Evolutionary conservation across 2,329 filamentous ascomycete species (phyloP), one percentile per base, ranked within the genome.

Genomic region (Pseudocercospora vitis): DNA sequence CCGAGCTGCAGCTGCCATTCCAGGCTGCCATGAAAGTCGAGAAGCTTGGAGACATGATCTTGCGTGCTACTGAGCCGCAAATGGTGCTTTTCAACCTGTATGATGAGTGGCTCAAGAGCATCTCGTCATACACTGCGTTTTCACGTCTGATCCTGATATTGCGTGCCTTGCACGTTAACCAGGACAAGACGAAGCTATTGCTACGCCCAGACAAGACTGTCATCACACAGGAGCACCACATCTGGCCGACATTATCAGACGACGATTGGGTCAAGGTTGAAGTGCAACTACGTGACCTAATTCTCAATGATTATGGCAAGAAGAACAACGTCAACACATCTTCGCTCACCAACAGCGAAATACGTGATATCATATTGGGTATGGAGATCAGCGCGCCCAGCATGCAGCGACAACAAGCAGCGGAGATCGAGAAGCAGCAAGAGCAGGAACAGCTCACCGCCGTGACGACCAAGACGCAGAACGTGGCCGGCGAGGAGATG

Each of bases 261-360:
- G 94, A 99, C 65, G 91, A 96, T 59, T 99, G 94, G 94, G 94
- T 99, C 74, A 96, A 96, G 82, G 90, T 99, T n/a, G 94, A 99
- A 79, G 91, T 91, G 40, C 89, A 95, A 69, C 78, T 99, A 35
- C 87, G 94, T 71, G 94, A 99, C 78, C 78, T 99, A 61, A 99
- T 99, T 66, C 71, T 99, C 63, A 96, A 97, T 63, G 94, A 99
- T 70, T 99, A 99, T 70, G 94, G 94, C 69, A 99, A 97, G 83
- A 99, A 99, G 82, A 99, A 99, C 79, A 99, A 97, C 65, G 94
- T 99, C 77, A 99, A 99, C 66, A 92, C 94, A 9, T 95, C 95
- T 12, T 96, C 91, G 71, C 80, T 99, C 74, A 99, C 94, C 1
- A 96, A 85, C 70, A 96, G 89, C 66, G 94, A 99, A 82, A 94